These are phyloP conservation scores for Catenaria anguillulae DNA, from an alignment of 371 early-diverging fungal genomes.

Conservation along the genomic window DNA sequence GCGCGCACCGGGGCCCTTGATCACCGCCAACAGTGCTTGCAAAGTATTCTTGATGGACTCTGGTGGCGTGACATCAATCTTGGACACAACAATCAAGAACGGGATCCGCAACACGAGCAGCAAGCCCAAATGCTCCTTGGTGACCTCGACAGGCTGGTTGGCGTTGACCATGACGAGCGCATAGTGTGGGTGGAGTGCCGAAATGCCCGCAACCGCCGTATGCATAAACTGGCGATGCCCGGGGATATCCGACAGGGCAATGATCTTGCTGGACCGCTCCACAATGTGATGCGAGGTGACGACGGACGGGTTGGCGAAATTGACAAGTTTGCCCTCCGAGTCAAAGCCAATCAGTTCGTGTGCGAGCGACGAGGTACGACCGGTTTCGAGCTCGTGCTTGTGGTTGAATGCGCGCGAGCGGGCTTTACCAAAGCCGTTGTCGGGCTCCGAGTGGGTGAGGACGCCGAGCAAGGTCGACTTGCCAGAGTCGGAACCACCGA, in stretches of 20 bases:
- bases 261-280: conserved; percentile 23
- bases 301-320: conserved; percentile 22
- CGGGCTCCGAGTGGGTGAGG: conserved; percentile 60
- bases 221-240: conserved; percentile 34
- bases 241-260: conserved; percentile 31
- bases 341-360: conserved; percentile 76
- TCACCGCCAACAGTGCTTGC: conserved; percentile 16
- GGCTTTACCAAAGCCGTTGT: conserved; percentile 80
- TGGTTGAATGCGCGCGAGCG: conserved; percentile 69
- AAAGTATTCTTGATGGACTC: conserved; percentile 25
- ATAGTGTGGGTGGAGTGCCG: conserved; percentile 27
- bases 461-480: conserved; percentile 76
- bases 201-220: conserved; percentile 31
- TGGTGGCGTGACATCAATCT: conserved; percentile 28
- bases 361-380: conserved; percentile 73
- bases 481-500: conserved; percentile 62
- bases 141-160: conserved; percentile 20
- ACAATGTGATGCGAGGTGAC: conserved; percentile 25
- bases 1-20: conserved; percentile 25
- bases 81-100: conserved; percentile 33
- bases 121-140: conserved; percentile 28
- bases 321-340: conserved; percentile 22
- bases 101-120: conserved; percentile 29
- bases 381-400: conserved; percentile 78
- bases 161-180: conserved; percentile 27